A percentile compares a stretch with the other conserved stretches of the same genome.
Conservation (phyloP, 129 eudicot genomes). For the Flaveria linearis region DNA sequence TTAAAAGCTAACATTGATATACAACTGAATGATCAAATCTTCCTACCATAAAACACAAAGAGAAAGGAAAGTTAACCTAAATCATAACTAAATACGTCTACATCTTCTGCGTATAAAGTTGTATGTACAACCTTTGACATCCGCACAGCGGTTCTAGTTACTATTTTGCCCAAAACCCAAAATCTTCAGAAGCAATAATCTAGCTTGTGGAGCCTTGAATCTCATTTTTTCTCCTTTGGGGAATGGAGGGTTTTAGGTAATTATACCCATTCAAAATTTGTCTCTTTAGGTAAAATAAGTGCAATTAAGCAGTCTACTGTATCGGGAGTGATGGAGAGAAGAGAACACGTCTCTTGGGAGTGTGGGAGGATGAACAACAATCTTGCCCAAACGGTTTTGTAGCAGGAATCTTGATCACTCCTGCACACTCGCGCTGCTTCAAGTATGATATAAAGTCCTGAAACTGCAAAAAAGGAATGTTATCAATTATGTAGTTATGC, state of each 20-base stretch:
- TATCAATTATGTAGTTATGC: neutral
- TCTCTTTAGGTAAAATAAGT: constrained; percentile 80
- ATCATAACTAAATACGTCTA: neutral
- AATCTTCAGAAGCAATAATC: constrained; percentile 10
- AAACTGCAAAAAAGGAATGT: constrained; percentile 50
- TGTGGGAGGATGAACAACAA: constrained; percentile 80
- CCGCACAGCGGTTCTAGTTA: neutral
- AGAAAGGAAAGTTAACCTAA: neutral
- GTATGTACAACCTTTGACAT: constrained; percentile 7
- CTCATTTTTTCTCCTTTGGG: too few species aligned
- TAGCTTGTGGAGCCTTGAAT: neutral
- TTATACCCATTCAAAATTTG: constrained; percentile 65
- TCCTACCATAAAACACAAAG: neutral
- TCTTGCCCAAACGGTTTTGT: constrained; percentile 73
- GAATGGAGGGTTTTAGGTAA: neutral
- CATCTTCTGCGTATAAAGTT: neutral
- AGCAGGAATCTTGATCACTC: constrained; percentile 88
- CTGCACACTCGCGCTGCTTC: constrained; percentile 96
- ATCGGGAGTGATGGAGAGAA: constrained; percentile 62
- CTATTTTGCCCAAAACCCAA: neutral
- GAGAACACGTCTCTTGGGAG: constrained; percentile 62
- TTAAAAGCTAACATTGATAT: neutral
- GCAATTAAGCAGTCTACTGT: constrained; percentile 70
- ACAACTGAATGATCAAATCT: neutral
- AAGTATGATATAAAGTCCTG: constrained; percentile 84